These are phyloP conservation scores for Hirsutella thompsonii DNA, from an alignment of 2,329 filamentous ascomycete species.

Conservation along the genomic window DNA sequence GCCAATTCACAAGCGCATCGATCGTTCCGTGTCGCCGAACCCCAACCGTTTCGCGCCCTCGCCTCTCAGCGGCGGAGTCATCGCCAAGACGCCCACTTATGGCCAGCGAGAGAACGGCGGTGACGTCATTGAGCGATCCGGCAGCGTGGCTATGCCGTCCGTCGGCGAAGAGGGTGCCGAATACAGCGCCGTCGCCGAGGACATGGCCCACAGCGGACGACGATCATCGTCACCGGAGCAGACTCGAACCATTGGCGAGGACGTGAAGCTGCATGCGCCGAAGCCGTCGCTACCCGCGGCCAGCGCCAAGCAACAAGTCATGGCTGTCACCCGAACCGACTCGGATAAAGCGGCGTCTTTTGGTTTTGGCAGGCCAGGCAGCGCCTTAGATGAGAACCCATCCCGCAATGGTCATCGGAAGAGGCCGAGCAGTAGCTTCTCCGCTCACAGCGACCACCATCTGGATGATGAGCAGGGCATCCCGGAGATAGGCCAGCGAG, in stretches of 20 bases:
- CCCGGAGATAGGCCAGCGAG: conserved; percentile 80
- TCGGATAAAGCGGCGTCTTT: conserved; percentile 77
- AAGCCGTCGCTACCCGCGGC: conserved; percentile 72
- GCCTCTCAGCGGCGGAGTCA: conserved; percentile 64
- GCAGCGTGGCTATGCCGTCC: conserved; percentile 70
- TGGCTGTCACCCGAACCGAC: conserved; percentile 78
- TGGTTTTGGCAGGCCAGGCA: conserved; percentile 57
- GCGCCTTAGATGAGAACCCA: conserved; percentile 35
- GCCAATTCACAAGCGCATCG: conserved; percentile 54
- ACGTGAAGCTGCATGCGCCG: conserved; percentile 79
- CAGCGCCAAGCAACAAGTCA: conserved; percentile 73
- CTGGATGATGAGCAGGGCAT: conserved; percentile 73
- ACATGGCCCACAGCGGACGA: conserved; percentile 19
- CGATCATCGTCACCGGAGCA: conserved; percentile 46
- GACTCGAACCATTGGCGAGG: conserved; percentile 64
- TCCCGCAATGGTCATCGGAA: conserved; percentile 44
- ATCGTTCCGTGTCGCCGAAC: conserved; percentile 66
- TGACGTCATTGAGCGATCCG: conserved; percentile 45
- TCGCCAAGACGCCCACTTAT: conserved; percentile 25
- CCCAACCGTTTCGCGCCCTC: conserved; percentile 73
- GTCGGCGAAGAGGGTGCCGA: conserved; percentile 84
- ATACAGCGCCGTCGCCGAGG: conserved; percentile 53
- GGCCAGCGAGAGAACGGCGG: conserved; percentile 22
- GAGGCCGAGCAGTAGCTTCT: conserved; percentile 47
- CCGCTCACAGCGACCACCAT: conserved; percentile 38